Conservation (phyloP, 1,284 basidiomycete genomes). For the Trichosporon sp. region DNA sequence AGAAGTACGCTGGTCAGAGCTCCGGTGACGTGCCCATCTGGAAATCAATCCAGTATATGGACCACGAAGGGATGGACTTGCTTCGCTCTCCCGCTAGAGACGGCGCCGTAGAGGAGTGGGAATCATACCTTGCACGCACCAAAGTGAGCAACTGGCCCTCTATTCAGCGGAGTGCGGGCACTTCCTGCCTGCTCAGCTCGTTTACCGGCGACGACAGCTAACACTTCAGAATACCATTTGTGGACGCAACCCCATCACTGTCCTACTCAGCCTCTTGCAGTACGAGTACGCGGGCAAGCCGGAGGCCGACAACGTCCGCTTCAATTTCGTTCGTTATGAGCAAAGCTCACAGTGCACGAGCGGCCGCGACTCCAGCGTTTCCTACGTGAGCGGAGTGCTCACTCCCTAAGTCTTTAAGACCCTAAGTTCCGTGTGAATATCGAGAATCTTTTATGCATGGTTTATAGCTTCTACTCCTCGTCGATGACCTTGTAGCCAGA, state of each 20-base stretch:
- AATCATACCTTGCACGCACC: conserved; percentile 74
- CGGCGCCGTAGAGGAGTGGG: conserved; percentile 67
- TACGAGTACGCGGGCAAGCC: conserved; percentile 63
- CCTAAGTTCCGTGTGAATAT: conserved; percentile 15
- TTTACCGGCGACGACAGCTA: background rate
- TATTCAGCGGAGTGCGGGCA: too few species aligned
- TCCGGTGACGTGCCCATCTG: conserved; percentile 71
- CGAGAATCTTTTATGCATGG: conserved; percentile 33
- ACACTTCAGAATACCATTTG: conserved; percentile 86
- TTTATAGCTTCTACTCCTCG: conserved; percentile 42
- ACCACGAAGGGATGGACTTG: conserved; percentile 51
- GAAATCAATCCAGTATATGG: conserved; percentile 59
- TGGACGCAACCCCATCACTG: conserved; percentile 91
- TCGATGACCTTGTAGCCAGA: conserved; percentile 64
- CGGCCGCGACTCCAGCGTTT: conserved; percentile 82
- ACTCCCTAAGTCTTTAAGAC: conserved; percentile 12
- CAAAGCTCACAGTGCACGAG: conserved; percentile 79
- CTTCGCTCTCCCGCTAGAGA: conserved; percentile 46
- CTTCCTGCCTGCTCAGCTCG: background rate
- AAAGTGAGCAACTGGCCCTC: conserved; percentile 43
- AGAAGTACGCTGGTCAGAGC: conserved; percentile 59
- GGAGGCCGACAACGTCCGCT: conserved; percentile 32
- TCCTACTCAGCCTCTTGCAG: conserved; percentile 76
- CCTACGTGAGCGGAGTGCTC: conserved; percentile 77
- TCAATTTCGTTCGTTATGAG: conserved; percentile 83